These are phyloP conservation scores for Ambrosia hybrid DNA, from an alignment of 140 eudicot genomes.

Conservation along the genomic window DNA sequence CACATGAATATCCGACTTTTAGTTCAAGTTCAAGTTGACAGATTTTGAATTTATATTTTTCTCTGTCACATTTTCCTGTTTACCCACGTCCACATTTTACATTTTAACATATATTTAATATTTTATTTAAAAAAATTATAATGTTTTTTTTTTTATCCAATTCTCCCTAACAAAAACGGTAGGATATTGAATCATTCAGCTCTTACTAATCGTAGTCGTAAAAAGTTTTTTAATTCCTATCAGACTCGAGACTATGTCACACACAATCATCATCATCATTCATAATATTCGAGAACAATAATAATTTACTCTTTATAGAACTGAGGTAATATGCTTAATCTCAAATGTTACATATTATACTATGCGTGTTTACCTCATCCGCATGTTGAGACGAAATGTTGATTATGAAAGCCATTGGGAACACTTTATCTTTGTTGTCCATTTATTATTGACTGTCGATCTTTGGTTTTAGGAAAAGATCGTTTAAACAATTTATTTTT, in stretches of 20 bases:
- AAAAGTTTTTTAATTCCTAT: background rate
- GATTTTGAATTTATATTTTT: slow-evolving; percentile 6
- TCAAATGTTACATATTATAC: no score
- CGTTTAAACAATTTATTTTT: no score
- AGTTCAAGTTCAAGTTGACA: slow-evolving; percentile 3
- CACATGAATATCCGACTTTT: background rate
- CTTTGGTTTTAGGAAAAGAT: no score
- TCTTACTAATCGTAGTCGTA: background rate
- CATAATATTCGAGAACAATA: slow-evolving; percentile 2
- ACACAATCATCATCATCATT: background rate
- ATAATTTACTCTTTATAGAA: background rate
- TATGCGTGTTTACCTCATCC: no score
- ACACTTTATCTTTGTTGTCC: no score
- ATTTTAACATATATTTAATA: background rate
- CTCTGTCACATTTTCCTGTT: background rate
- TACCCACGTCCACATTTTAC: background rate
- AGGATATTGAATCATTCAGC: slow-evolving; percentile 1
- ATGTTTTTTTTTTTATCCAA: background rate
- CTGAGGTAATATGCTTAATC: background rate
- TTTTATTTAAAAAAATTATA: background rate
- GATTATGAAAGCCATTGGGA: no score
- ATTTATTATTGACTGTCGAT: no score
- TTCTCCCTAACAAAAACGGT: background rate
- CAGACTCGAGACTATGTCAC: background rate
- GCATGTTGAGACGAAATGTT: no score